Conservation (phyloP, 2,329 filamentous ascomycete species). For the Hymenoscyphus infarciens region DNA sequence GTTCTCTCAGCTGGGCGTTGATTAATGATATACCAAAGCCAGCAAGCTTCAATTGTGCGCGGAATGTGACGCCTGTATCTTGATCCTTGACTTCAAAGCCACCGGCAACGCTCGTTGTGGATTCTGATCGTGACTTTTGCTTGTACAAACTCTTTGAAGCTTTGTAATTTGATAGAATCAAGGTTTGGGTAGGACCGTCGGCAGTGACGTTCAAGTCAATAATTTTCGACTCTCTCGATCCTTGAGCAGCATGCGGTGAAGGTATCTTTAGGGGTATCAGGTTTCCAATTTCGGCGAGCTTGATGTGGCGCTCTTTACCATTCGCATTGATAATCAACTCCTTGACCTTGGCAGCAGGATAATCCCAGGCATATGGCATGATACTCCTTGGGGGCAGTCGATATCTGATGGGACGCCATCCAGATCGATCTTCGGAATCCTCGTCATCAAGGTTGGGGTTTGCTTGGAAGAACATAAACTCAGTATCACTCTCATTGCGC, state of each 20-base stretch:
- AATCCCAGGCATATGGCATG: constrained; percentile 99
- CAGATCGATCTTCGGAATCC: constrained; percentile 75
- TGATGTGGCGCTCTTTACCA: constrained; percentile 84
- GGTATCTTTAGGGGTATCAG: constrained; percentile 90
- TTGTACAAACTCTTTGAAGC: constrained; percentile 88
- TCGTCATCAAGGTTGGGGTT: constrained; percentile 92
- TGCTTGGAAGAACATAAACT: constrained; percentile 95
- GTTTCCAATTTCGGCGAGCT: constrained; percentile 94
- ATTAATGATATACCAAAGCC: constrained; percentile 91
- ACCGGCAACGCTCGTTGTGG: constrained; percentile 50
- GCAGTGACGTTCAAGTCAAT: constrained; percentile 96
- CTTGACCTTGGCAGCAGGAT: constrained; percentile 93
- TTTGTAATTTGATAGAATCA: constrained; percentile 92
- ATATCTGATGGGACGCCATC: constrained; percentile 91
- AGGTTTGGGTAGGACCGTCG: constrained; percentile 89
- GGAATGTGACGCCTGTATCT: constrained; percentile 84
- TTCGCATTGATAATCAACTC: constrained; percentile 81
- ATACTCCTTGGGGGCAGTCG: constrained; percentile 90
- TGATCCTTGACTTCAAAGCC: constrained; percentile 94
- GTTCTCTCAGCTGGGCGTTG: constrained; percentile 85
- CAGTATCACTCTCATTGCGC: constrained; percentile 94
- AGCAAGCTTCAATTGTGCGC: constrained; percentile 80
- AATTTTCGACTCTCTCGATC: constrained; percentile 69
- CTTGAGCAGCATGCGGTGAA: constrained; percentile 45
- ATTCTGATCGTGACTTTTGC: constrained; percentile 51